Conservation (phyloP, 2,329 filamentous ascomycete species). For the Aspergillus sp. region DNA sequence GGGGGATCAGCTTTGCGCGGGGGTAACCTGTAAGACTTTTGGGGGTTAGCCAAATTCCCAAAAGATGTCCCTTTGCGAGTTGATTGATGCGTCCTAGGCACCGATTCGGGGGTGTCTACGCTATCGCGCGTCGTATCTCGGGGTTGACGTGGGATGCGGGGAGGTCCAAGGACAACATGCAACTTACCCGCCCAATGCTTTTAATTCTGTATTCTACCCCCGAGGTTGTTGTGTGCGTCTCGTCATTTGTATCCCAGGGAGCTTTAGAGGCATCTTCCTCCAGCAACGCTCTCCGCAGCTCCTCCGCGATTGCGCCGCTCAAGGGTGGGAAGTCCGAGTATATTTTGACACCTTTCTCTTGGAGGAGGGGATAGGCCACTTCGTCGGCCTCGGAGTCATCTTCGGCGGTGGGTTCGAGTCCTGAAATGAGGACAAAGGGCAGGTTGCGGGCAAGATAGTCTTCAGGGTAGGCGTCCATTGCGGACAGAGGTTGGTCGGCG, state of each 20-base stretch:
- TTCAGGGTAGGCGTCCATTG: slow-evolving; percentile 48
- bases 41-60: slow-evolving; percentile 16
- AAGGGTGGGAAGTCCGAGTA: slow-evolving; percentile 70
- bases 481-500: slow-evolving; percentile 27
- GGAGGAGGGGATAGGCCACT: slow-evolving; percentile 51
- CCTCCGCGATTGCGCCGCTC: slow-evolving; percentile 62
- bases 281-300: slow-evolving; percentile 65
- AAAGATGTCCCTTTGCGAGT: too few relatives aligned
- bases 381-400: slow-evolving; percentile 28
- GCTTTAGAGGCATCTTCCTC: slow-evolving; percentile 62
- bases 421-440: slow-evolving; percentile 79
- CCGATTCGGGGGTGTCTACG: too few relatives aligned
- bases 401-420: slow-evolving; percentile 54
- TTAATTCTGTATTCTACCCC: slow-evolving; percentile 65
- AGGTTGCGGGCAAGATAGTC: slow-evolving; percentile 85
- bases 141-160: background rate
- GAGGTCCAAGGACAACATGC: background rate
- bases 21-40: slow-evolving; percentile 55
- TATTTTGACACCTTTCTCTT: slow-evolving; percentile 60
- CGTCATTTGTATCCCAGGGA: slow-evolving; percentile 65
- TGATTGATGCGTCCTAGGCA: too few relatives aligned
- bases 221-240: slow-evolving; percentile 47
- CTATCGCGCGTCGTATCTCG: background rate
- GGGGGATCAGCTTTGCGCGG: slow-evolving; percentile 63
- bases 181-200: slow-evolving; percentile 76